A percentile compares a stretch with the other conserved stretches of the same genome.
Evolutionary conservation across 805 yeast species (phyloP).

Genomic region (Cyberlindnera maritima): DNA sequence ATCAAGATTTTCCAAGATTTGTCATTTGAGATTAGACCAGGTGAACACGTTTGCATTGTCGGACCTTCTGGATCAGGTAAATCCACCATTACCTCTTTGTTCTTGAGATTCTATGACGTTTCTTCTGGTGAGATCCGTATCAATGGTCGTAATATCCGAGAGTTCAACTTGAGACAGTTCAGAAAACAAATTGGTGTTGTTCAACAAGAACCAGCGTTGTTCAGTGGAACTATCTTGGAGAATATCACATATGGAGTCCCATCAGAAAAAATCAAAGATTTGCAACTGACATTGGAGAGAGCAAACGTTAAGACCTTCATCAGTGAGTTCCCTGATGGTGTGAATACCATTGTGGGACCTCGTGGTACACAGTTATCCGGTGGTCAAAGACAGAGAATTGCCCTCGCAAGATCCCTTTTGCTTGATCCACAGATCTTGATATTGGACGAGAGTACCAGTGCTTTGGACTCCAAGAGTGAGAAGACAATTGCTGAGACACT

Average conservation of each 20-base stretch:
- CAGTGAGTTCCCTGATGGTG: slow-evolving; percentile 71
- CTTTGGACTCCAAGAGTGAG: slow-evolving; percentile 86
- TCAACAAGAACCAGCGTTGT: slow-evolving; percentile 87
- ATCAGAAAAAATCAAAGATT: slow-evolving; percentile 55
- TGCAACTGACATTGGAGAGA: slow-evolving; percentile 55
- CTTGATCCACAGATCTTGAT: slow-evolving; percentile 77
- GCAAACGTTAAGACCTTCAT: slow-evolving; percentile 78
- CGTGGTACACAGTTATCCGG: slow-evolving; percentile 89
- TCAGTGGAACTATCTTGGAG: slow-evolving; percentile 81
- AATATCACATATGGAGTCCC: slow-evolving; percentile 74
- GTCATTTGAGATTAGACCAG: slow-evolving; percentile 61
- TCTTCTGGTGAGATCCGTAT: slow-evolving; percentile 57
- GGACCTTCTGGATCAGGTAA: slow-evolving; percentile 99
- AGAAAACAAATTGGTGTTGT: slow-evolving; percentile 83
- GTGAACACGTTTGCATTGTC: slow-evolving; percentile 89
- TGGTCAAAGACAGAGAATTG: slow-evolving; percentile 92
- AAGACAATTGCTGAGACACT: slow-evolving; percentile 78
- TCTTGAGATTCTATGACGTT: slow-evolving; percentile 85
- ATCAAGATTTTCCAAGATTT: slow-evolving; percentile 61
- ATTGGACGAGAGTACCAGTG: slow-evolving; percentile 93
- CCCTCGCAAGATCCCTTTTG: slow-evolving; percentile 83
- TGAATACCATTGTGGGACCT: slow-evolving; percentile 82
- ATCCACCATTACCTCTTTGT: slow-evolving; percentile 77
- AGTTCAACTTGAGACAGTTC: slow-evolving; percentile 68
- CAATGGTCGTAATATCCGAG: slow-evolving; percentile 60